phyloP scores from a whole-genome alignment of 2,329 filamentous ascomycete species.

The Alternaria panax region DNA sequence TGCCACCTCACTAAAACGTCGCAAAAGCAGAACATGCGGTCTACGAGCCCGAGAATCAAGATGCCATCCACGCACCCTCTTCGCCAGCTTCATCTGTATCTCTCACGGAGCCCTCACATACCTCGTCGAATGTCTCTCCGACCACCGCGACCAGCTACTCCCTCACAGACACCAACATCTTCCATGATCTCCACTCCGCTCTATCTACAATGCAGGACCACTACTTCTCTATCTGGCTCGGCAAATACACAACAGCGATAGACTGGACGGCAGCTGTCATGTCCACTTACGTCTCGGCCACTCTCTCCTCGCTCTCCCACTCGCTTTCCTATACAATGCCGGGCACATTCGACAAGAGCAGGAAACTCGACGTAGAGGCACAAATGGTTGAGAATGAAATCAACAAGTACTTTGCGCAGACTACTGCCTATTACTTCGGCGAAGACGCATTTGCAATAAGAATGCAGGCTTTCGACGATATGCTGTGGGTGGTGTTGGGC shows the following conservation, averaged over 20 bases:
- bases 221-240: conserved; percentile 79
- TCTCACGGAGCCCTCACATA: neutral
- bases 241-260: conserved; percentile 84
- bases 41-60: conserved; percentile 25
- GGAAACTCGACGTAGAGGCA: conserved; percentile 45
- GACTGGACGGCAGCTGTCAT: conserved; percentile 94
- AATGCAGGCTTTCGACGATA: conserved; percentile 87
- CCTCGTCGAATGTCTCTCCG: neutral
- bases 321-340: conserved; percentile 59
- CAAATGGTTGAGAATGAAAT: conserved; percentile 77
- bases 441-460: conserved; percentile 80
- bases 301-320: conserved; percentile 73
- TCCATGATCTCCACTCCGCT: conserved; percentile 58
- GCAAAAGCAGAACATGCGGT: conserved; percentile 10
- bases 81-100: neutral
- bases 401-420: conserved; percentile 80
- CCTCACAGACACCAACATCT: conserved; percentile 22
- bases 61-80: conserved; percentile 10
- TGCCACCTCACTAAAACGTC: conserved; percentile 10
- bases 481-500: conserved; percentile 91
- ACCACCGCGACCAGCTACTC: conserved; percentile 1
- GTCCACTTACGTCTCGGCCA: conserved; percentile 78
- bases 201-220: conserved; percentile 77
- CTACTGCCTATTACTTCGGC: conserved; percentile 81
- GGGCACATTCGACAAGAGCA: conserved; percentile 35